phyloP scores from a whole-genome alignment of 371 early-diverging fungal species.

The Apophysomyces elegans region DNA sequence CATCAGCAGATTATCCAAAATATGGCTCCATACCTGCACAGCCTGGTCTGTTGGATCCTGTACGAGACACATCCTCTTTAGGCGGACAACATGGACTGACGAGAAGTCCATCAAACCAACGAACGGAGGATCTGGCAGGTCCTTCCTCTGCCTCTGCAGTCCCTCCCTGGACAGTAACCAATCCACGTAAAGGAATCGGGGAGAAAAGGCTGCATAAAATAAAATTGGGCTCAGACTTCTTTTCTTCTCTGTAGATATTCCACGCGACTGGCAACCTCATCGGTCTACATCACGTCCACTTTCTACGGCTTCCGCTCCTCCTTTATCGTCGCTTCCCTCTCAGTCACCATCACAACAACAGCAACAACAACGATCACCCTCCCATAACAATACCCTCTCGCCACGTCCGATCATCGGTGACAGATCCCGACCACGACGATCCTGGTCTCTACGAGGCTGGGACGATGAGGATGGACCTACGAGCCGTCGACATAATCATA shows the following conservation, averaged over 20 bases:
- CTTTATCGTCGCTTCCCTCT: neutral
- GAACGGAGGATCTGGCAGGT: neutral
- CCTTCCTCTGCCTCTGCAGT: neutral
- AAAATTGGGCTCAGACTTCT: neutral
- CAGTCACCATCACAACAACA: neutral
- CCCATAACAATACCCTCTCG: neutral
- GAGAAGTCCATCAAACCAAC: neutral
- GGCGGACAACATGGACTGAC: neutral
- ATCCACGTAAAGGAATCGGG: constrained; percentile 7
- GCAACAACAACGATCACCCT: neutral
- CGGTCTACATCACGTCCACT: neutral
- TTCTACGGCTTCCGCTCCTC: neutral
- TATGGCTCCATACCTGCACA: constrained; percentile 10
- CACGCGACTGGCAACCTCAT: neutral
- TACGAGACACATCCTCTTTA: neutral
- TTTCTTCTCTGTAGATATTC: neutral
- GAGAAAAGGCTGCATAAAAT: neutral
- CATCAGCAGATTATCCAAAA: neutral
- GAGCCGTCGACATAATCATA: neutral
- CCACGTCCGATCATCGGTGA: neutral
- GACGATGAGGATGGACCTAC: neutral
- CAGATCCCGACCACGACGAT: neutral
- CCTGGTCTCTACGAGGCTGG: neutral
- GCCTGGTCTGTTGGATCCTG: constrained; percentile 2
- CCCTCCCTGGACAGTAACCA: neutral